Base-by-base conservation (phyloP, 73 alveolate species). In the Urostyla sp. region DNA sequence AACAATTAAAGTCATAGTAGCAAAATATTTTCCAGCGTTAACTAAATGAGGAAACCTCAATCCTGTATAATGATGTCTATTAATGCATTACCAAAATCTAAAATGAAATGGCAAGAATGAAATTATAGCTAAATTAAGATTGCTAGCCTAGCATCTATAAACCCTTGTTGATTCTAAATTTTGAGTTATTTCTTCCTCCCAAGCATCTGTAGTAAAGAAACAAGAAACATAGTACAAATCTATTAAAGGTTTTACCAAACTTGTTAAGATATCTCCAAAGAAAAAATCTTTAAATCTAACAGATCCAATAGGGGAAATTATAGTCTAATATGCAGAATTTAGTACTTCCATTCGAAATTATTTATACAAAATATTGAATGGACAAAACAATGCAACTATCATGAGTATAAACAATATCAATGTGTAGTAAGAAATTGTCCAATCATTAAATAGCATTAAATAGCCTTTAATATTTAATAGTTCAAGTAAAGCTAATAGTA, bases 31-130 rank as follows among this genome's bases (percentile, higher is more conserved):
- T 31, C 90, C 80, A 48, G 96, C 94, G 72, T 92, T 92, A 36
- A 92, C 92, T 58, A 92, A 76, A 76, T 92, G 98, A 23, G 98
- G 98, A 85, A 92, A 92, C 77, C 86, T 80, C 43, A 61, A 76
- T 60, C 90, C 60, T 1, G 98, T 92, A 26, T 50, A 77, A 69
- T 67, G 90, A 49, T 55, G 82, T 60, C 93, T 89, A 52, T 89
- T 90, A 24, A 92, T 74, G 52, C 98, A 92, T 61, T 92, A 92
- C 84, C 92, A 75, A 46, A 92, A 87, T 72, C 98, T 81, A 18
- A 92, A 83, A 59, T 89, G 85, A 69, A 66, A 92, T 16, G 98
- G 98, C 30, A 86, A 50, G 50, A 79, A 61, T 52, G 92, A 80
- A 0, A 91, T 79, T 48, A 87, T 54, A 31, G 90, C 30, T 6